These are phyloP conservation scores for Plasmodium gallinaceum DNA, from an alignment of 169 alveolate genomes.

Conservation along the genomic window DNA sequence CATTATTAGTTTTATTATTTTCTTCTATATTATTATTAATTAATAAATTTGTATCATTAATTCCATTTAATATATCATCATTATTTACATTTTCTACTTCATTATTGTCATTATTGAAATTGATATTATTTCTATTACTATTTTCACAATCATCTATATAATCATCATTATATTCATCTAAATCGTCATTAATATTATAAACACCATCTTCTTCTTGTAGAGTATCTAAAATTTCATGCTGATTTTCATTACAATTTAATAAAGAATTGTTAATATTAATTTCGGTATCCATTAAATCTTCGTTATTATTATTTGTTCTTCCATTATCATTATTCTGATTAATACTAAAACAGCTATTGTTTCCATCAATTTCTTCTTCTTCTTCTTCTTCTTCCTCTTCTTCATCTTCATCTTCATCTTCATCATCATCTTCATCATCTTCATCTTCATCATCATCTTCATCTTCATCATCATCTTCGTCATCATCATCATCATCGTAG, in stretches of 20 bases:
- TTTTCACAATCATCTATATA: slow-evolving; percentile 48
- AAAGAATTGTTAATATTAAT: slow-evolving; percentile 53
- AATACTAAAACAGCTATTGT: slow-evolving; percentile 38
- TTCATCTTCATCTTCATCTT: slow-evolving; percentile 57
- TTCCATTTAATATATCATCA: not conserved
- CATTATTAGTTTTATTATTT: slow-evolving; percentile 1
- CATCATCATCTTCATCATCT: slow-evolving; percentile 49
- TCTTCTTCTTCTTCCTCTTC: slow-evolving; percentile 45
- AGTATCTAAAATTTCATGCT: slow-evolving; percentile 64
- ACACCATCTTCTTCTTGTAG: slow-evolving; percentile 75
- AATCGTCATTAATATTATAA: slow-evolving; percentile 71
- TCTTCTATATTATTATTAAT: not conserved
- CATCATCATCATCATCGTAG: slow-evolving; percentile 42
- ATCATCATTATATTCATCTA: slow-evolving; percentile 75
- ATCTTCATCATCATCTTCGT: slow-evolving; percentile 58
- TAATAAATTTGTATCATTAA: not conserved
- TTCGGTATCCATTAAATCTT: slow-evolving; percentile 46
- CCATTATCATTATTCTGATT: slow-evolving; percentile 44
- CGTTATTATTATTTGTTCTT: slow-evolving; percentile 33
- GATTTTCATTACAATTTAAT: slow-evolving; percentile 64
- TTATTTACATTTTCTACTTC: slow-evolving; percentile 13
- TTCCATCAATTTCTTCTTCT: slow-evolving; percentile 45
- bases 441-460: slow-evolving; percentile 67
- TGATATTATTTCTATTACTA: not conserved
- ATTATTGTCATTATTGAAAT: not conserved